Evolutionary conservation across 73 alveolate genomes (phyloP), one percentile per base, ranked within the genome.

Genomic region (Effrenium voratum): DNA sequence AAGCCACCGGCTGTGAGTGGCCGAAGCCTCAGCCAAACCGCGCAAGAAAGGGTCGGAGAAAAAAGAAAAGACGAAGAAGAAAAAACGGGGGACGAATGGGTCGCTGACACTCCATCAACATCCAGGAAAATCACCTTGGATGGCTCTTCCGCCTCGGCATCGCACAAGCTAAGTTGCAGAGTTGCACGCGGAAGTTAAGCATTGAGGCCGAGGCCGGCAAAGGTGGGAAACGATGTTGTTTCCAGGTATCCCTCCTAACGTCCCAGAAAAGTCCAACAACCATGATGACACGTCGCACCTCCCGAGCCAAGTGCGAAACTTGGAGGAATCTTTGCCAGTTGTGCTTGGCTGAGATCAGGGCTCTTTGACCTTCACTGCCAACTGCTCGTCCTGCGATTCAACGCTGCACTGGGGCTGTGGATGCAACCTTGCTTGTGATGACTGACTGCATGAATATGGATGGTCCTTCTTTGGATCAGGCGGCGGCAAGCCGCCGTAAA

Each of bases 1-100:
- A 90, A 90, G 87, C 97, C 97, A 10, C 97, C 97, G 36, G 97
- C 97, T 34, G 97, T 90, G 19, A 90, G 87, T 15, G 97, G 97
- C 55, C 97, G 97, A 75, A 90, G n/a, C 97, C 97, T 90, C 83
- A 28, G 41, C 43, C 2, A n/a, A 52, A 28, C 60, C 13, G n/a
- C 16, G 19, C 40, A 38, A 6, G 6, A 57, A 52, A 41, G 36
- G 50, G 50, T 50, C 55, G 1, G 2, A 32, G 19, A 34, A 10
- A 38, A 32, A 47, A 73, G 1, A 30, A 28, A 45, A 45, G 38
- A 52, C 63, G 19, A 52, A 52, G 8, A 8, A 12, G 8, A 8
- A 19, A 52, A 19, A 52, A 52, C 26, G 63, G 63, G 26, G 26
- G 26, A 12, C 26, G 19, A 52, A 52, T 86, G 59, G 68, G 97